Percentiles rank a stretch among this genome's conserved stretches.
Evolutionary conservation across 495 filamentous ascomycete genomes (phyloP).

Genomic region (Immersiella caudata): DNA sequence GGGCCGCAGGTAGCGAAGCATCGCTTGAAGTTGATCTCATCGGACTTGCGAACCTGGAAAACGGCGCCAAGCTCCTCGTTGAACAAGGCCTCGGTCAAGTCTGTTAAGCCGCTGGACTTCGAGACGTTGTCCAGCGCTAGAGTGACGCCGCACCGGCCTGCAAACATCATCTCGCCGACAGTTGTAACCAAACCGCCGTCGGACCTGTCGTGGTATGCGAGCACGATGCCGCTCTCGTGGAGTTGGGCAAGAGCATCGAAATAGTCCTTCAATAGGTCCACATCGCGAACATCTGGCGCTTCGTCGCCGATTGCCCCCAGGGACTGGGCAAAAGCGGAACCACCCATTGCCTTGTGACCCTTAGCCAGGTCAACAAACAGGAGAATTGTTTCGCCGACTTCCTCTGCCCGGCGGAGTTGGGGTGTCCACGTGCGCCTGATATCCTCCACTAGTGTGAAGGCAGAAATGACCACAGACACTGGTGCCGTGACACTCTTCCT

Average conservation of each 20-base stretch:
- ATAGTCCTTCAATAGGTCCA: conserved; percentile 82
- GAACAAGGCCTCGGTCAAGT: conserved; percentile 79
- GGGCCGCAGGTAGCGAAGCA: conserved; percentile 94
- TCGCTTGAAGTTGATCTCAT: conserved; percentile 81
- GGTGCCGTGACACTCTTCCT: conserved; percentile 90
- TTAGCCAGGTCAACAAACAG: conserved; percentile 88
- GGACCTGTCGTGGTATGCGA: conserved; percentile 93
- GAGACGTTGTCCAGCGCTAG: conserved; percentile 77
- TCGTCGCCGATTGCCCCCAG: conserved; percentile 85
- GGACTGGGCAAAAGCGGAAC: conserved; percentile 90
- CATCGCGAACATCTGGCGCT: conserved; percentile 81
- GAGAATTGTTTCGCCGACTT: conserved; percentile 86
- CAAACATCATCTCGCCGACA: conserved; percentile 97
- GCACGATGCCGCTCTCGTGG: conserved; percentile 82
- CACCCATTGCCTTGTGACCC: conserved; percentile 78
- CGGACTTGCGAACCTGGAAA: conserved; percentile 85
- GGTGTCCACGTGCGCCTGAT: conserved; percentile 91
- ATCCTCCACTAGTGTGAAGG: conserved; percentile 81
- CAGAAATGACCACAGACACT: conserved; percentile 84
- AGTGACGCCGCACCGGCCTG: conserved; percentile 86
- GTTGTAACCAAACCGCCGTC: conserved; percentile 94
- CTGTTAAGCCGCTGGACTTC: conserved; percentile 55
- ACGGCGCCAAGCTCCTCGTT: conserved; percentile 97
- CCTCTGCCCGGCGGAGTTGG: conserved; percentile 75
- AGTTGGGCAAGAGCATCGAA: conserved; percentile 87